A percentile compares a stretch with the other conserved stretches of the same genome.
Conservation (phyloP, 2,329 filamentous ascomycete species). For the Verticillium longisporum region DNA sequence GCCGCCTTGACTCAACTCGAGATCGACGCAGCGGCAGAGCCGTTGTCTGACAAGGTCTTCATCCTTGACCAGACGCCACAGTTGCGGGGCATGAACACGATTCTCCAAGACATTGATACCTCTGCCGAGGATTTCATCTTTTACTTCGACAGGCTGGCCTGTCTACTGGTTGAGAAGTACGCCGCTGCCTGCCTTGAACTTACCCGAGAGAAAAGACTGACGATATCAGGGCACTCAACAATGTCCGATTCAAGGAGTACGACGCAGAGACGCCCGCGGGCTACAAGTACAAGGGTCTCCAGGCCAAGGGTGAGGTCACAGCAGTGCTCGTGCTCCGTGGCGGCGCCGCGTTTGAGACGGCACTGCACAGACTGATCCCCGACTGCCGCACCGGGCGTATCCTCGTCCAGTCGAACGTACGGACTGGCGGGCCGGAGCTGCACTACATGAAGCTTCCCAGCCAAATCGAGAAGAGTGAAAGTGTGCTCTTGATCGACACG, state of each 20-base stretch:
- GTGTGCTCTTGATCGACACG: constrained; percentile 80
- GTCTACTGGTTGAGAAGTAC: constrained; percentile 75
- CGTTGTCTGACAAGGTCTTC: constrained; percentile 68
- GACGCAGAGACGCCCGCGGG: constrained; percentile 66
- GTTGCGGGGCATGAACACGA: constrained; percentile 80
- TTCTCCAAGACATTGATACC: constrained; percentile 75
- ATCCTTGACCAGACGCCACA: constrained; percentile 73
- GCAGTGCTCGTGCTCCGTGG: constrained; percentile 86
- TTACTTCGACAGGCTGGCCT: constrained; percentile 86
- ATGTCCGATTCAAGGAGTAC: constrained; percentile 59
- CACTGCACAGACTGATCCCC: constrained; percentile 82
- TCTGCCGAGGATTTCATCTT: constrained; percentile 89
- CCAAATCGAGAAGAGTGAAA: constrained; percentile 67
- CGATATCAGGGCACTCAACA: constrained; percentile 61
- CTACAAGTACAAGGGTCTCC: constrained; percentile 63
- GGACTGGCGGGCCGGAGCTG: constrained; percentile 84
- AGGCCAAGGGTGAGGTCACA: constrained; percentile 65
- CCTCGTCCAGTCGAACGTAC: constrained; percentile 81
- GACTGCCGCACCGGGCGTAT: constrained; percentile 86
- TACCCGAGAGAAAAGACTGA: neutral
- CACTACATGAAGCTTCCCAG: constrained; percentile 79
- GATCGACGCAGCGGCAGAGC: constrained; percentile 60
- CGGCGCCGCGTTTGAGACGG: constrained; percentile 81
- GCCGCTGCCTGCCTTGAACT: constrained; percentile 14
- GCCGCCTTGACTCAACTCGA: constrained; percentile 72